Base-by-base conservation (phyloP, 1,139 yeast species). In the Scheffersomyces parashehatae region DNA sequence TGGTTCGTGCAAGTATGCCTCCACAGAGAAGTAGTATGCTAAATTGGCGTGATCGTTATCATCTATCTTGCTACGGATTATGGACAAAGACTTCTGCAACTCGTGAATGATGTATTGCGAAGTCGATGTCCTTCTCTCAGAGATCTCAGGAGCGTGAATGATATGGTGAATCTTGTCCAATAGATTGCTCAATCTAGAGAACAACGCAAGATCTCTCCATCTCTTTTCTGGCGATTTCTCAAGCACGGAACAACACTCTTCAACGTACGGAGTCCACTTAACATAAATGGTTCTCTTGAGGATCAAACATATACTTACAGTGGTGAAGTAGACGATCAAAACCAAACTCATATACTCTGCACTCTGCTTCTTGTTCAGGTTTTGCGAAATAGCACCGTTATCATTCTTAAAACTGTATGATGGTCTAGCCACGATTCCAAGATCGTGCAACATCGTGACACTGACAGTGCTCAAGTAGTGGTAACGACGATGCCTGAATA, bases 401-500 rank as follows among this genome's bases (percentile, higher is more conserved):
- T 73, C 76, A 20, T 58, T 63, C 39, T 65, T 66, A 43, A 65
- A 70, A 7, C 50, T 47, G 52, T 63, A 72, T 34, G 63, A 64
- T 0, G 82, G 74, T 33, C 76, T 62, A 3, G 79, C 76, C n/a
- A 82, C 80, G 6, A 88, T 73, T 0, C 96, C 96, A 46, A 89
- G 63, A 59, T 90, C 97, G 50, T 82, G 85, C 2, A 87, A 76
- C 64, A 90, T 69, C 3, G 85, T 74, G n/a, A 85, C 81, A 40
- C 90, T 80, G 28, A 88, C 67, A 8, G 81, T 73, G 44, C 83
- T 81, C 51, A 88, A 73, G 44, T 88, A 66, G 59, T 88, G 95
- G 51, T 84, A 83, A 41, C 95, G 78, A 47, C 95, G 79, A 54
- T 86, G 87, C 51, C 83, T 86, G 50, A 87, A 86, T 52, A 88